Base-by-base conservation (phyloP, 139 green algal genomes). In the Chlorella ohadii region DNA sequence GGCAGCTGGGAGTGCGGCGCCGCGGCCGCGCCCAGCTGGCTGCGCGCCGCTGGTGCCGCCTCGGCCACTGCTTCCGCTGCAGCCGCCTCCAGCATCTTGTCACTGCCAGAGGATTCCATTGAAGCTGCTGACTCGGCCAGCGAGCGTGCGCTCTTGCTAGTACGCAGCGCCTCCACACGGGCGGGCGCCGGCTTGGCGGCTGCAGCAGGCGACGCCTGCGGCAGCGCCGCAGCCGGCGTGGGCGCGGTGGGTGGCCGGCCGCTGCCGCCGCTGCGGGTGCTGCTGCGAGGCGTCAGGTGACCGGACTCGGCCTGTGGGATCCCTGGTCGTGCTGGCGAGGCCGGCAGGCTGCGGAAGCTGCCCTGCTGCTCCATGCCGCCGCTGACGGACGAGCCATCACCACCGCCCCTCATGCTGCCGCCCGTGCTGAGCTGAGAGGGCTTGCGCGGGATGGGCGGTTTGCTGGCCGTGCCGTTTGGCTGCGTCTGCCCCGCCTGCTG, bases 361-460 rank as follows among this genome's bases (percentile, higher is more conserved):
- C 19, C 11, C 64, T 34, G 64, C 64, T 38, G 36, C 56, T 47
- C 39, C 70, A 51, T 9, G 6, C 34, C n/a, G 0, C 34, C 68
- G 15, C 51, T 59, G 11, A 59, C 51, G 19, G 51, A 59, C 15
- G 51, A 59, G 51, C 51, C 15, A 22, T 59, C 51, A 13, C 51
- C 51, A 13, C 51, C 51, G 51, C 51, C 51, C 51, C 51, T 9
- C 51, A 59, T 9, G 51, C 39, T 47, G 15, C 76, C 33, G 31
- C 36, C 64, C 16, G 38, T 47, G 76, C 36, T 44, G 57, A 82
- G 76, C 36, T 82, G 76, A 0, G 76, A 82, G 13, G 57, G 59
- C 76, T 72, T 82, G 56, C 76, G 76, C 15, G 13, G 65, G 57
- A 82, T 63, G 27, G 56, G 76, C 36, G 57, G 27, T 59, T 36